phyloP scores from a whole-genome alignment of 345 rosid genomes.

The Adansonia digitata region DNA sequence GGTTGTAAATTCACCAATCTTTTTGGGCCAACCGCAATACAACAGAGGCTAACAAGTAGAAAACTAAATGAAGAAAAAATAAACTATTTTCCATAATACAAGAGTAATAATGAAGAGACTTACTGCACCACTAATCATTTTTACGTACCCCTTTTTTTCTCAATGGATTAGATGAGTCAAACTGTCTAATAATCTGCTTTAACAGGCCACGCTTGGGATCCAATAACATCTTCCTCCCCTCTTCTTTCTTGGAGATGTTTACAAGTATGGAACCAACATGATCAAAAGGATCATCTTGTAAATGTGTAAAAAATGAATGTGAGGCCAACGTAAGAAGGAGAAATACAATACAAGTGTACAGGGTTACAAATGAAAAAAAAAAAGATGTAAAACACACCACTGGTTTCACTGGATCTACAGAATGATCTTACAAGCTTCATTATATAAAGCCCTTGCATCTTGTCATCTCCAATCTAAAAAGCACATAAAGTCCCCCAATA shows the following conservation, averaged over 20 bases:
- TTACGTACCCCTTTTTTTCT: conserved; percentile 81
- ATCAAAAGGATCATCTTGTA: conserved; percentile 82
- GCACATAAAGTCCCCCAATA: neutral
- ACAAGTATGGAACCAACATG: conserved; percentile 91
- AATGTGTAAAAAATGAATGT: conserved; percentile 11
- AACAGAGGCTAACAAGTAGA: neutral
- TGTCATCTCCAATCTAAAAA: conserved; percentile 66
- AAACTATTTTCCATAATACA: neutral
- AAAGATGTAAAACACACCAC: conserved; percentile 34
- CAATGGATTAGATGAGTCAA: conserved; percentile 60
- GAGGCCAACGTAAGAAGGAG: neutral
- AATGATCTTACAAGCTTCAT: conserved; percentile 95
- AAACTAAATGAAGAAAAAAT: neutral
- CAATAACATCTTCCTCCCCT: conserved; percentile 69
- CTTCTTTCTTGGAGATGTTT: conserved; percentile 80
- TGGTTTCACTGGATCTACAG: conserved; percentile 54
- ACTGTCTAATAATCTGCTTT: conserved; percentile 79
- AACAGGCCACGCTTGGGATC: conserved; percentile 75
- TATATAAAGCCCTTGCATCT: conserved; percentile 62
- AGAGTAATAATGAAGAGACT: conserved; percentile 7
- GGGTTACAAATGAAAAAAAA: conserved; percentile 1
- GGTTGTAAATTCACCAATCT: neutral
- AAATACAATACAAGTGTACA: neutral
- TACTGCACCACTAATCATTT: conserved; percentile 6
- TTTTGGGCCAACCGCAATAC: neutral